Conservation (phyloP, 345 rosid genomes). For the Arabidopsis suecica region DNA sequence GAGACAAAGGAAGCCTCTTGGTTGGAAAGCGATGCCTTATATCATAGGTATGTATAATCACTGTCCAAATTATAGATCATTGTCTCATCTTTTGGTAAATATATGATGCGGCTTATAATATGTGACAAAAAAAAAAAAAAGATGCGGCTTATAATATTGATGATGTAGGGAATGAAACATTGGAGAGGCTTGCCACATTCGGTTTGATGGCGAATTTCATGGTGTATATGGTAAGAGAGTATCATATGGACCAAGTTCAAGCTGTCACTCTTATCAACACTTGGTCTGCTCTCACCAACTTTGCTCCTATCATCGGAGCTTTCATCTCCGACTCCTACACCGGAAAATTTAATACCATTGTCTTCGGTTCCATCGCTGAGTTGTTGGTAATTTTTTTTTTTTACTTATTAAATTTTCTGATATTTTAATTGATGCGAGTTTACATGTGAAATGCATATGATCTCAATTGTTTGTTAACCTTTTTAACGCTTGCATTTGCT, state of each 20-base stretch:
- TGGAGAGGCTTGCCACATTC: constrained; percentile 76
- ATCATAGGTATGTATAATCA: constrained; percentile 57
- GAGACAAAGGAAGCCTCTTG: constrained; percentile 54
- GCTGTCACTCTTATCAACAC: constrained; percentile 61
- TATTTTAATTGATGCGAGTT: not conserved
- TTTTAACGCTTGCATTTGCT: not conserved
- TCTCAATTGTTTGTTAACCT: not conserved
- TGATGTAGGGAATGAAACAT: constrained; percentile 66
- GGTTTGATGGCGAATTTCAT: constrained; percentile 63
- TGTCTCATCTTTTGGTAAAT: not conserved
- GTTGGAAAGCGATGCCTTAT: constrained; percentile 87
- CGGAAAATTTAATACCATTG: constrained; percentile 62
- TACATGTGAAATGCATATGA: constrained; percentile 5
- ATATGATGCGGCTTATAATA: not conserved
- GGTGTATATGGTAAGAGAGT: constrained; percentile 64
- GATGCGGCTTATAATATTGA: not conserved
- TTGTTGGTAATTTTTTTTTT: constrained; percentile 52
- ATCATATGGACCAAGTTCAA: constrained; percentile 64
- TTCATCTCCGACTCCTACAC: constrained; percentile 58
- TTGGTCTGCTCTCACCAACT: constrained; percentile 70
- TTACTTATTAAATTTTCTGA: not conserved
- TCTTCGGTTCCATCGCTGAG: constrained; percentile 56
- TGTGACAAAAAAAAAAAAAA: not conserved
- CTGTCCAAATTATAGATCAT: not conserved
- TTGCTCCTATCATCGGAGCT: constrained; percentile 73